phyloP scores from a whole-genome alignment of 2,329 filamentous ascomycete genomes.

The Apiospora phragmitis region DNA sequence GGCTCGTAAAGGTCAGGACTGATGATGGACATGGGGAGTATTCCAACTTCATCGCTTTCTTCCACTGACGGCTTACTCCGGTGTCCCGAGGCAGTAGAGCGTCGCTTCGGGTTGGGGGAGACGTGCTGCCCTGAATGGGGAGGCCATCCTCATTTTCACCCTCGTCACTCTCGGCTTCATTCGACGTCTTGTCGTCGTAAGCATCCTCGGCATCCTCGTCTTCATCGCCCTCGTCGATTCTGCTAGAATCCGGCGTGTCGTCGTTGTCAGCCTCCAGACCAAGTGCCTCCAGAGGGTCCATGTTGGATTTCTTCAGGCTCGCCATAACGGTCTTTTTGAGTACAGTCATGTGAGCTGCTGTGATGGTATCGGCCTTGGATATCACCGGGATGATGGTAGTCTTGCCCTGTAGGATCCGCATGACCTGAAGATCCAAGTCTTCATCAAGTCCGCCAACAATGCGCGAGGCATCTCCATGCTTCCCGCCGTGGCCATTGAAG shows the following conservation, averaged over 20 bases:
- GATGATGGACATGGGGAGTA: constrained; percentile 88
- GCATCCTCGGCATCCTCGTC: constrained; percentile 45
- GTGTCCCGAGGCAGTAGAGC: constrained; percentile 47
- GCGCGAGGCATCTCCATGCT: constrained; percentile 50
- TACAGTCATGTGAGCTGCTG: constrained; percentile 88
- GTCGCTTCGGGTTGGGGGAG: constrained; percentile 44
- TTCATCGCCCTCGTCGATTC: constrained; percentile 60
- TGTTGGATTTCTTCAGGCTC: constrained; percentile 78
- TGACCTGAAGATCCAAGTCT: constrained; percentile 84
- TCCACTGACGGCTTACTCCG: constrained; percentile 47
- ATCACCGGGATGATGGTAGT: constrained; percentile 95
- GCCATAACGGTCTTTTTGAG: constrained; percentile 91
- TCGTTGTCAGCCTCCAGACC: constrained; percentile 75
- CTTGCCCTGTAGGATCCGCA: constrained; percentile 86
- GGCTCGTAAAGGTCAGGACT: constrained; percentile 91
- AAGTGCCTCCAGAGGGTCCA: constrained; percentile 86
- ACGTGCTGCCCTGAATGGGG: constrained; percentile 37
- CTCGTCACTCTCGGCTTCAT: constrained; percentile 29
- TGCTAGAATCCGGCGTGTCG: constrained; percentile 47
- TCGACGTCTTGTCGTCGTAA: constrained; percentile 29
- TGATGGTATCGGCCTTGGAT: constrained; percentile 95
- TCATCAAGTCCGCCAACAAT: constrained; percentile 75
- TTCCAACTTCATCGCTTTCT: constrained; percentile 51
- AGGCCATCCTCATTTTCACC: constrained; percentile 28
- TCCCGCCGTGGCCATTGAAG: constrained; percentile 45